Evolutionary conservation across 106 monocot species (phyloP).

Genomic region (Chionographis japonica): DNA sequence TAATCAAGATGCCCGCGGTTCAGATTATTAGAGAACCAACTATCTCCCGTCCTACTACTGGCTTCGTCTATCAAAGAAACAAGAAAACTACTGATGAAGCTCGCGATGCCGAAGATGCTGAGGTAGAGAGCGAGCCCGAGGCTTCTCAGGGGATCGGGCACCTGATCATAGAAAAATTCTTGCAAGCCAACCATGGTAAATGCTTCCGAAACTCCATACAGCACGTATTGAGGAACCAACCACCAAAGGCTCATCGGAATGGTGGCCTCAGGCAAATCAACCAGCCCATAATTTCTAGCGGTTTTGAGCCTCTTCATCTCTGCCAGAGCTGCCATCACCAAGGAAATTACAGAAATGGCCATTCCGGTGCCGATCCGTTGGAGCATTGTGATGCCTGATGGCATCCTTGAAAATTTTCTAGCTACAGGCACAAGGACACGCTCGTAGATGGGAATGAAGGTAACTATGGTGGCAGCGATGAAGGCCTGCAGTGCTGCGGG

Average conservation of each 20-base stretch:
- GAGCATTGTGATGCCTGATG: conserved; percentile 39
- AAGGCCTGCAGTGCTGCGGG: conserved; percentile 46
- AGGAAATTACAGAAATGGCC: conserved; percentile 18
- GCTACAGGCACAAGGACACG: conserved; percentile 27
- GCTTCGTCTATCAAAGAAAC: conserved; percentile 10
- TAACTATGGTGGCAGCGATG: conserved; percentile 19
- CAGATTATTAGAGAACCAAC: conserved; percentile 20
- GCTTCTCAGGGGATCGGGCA: conserved; percentile 23
- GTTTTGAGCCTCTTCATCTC: conserved; percentile 19
- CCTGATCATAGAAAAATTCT: conserved; percentile 37
- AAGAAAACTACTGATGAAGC: conserved; percentile 29
- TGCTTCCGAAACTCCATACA: conserved; percentile 17
- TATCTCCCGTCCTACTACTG: conserved; percentile 1
- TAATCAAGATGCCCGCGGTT: conserved; percentile 22
- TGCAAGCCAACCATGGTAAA: conserved; percentile 33
- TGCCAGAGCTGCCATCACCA: conserved; percentile 33
- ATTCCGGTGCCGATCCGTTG: conserved; percentile 52
- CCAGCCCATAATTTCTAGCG: conserved; percentile 19
- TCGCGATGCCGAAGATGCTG: conserved; percentile 25
- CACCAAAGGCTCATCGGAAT: conserved; percentile 24
- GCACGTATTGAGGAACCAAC: conserved; percentile 29
- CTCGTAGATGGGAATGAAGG: conserved; percentile 42
- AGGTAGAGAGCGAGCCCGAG: conserved; percentile 30
- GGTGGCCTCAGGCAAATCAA: conserved; percentile 10
- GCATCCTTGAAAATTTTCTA: conserved; percentile 21